phyloP scores from a whole-genome alignment of 2,329 filamentous ascomycete species.

The Epichloe brachyelytri region DNA sequence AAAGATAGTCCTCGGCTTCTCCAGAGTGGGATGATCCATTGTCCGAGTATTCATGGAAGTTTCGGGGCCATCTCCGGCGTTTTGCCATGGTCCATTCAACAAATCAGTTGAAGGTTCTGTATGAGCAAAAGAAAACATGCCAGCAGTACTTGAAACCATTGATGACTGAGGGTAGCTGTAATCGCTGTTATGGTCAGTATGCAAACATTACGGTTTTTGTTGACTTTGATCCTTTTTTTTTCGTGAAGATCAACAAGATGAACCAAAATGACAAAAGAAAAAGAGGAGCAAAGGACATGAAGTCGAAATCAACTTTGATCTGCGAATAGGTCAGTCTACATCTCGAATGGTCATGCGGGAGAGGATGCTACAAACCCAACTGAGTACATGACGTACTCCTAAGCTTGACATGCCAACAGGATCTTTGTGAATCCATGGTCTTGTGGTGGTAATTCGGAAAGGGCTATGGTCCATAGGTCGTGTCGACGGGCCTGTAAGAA shows the following conservation, averaged over 20 bases:
- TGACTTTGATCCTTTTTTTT: not conserved
- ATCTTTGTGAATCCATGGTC: not conserved
- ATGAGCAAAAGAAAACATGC: constrained; percentile 46
- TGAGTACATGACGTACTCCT: constrained; percentile 5
- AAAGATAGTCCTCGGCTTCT: constrained; percentile 42
- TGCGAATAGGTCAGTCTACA: constrained; percentile 20
- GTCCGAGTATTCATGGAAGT: constrained; percentile 41
- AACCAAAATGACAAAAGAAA: not conserved
- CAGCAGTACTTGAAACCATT: constrained; percentile 34
- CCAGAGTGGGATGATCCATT: constrained; percentile 35
- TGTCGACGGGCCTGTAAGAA: not conserved
- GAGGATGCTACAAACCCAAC: constrained; percentile 16
- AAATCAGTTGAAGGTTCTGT: constrained; percentile 46
- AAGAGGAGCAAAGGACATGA: constrained; percentile 17
- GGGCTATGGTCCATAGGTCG: not conserved
- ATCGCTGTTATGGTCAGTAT: constrained; percentile 46
- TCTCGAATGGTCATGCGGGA: constrained; percentile 5
- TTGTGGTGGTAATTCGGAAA: not conserved
- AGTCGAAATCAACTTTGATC: constrained; percentile 45
- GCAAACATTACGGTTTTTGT: constrained; percentile 27
- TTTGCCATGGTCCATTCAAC: constrained; percentile 41
- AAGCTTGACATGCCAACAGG: too few species aligned
- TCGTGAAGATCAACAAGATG: not conserved
- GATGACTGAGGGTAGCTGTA: constrained; percentile 42
- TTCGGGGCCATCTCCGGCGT: constrained; percentile 46